Conservation (phyloP, 1,284 basidiomycete species). For the Neolentinus lepideus region DNA sequence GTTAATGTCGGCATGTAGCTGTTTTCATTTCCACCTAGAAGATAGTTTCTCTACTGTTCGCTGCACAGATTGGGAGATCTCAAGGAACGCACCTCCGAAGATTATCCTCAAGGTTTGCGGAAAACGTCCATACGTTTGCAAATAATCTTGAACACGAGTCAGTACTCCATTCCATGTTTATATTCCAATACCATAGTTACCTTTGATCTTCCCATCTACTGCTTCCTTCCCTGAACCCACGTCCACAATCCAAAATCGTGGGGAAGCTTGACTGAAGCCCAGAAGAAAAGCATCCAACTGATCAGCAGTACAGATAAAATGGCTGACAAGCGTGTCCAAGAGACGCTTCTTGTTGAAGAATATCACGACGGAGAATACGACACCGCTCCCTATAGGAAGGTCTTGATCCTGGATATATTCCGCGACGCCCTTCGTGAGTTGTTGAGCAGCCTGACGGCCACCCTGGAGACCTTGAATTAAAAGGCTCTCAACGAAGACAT, state of each 20-base stretch:
- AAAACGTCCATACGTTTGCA: constrained; percentile 68
- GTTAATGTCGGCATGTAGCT: constrained; percentile 30
- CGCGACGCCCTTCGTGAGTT: constrained; percentile 56
- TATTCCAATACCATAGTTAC: constrained; percentile 26
- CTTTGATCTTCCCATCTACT: constrained; percentile 67
- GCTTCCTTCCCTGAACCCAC: constrained; percentile 61
- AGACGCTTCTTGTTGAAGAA: constrained; percentile 60
- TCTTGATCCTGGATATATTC: constrained; percentile 55
- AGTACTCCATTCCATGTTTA: constrained; percentile 4
- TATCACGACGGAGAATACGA: constrained; percentile 67
- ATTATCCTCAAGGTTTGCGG: constrained; percentile 71
- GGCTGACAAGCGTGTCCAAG: constrained; percentile 38
- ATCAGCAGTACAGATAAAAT: constrained; percentile 50
- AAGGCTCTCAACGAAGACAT: constrained; percentile 53
- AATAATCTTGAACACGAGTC: constrained; percentile 43
- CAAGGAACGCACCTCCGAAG: constrained; percentile 46
- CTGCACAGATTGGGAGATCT: not conserved
- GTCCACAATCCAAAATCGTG: constrained; percentile 64
- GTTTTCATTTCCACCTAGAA: constrained; percentile 33
- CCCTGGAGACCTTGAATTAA: constrained; percentile 57
- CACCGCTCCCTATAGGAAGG: constrained; percentile 44
- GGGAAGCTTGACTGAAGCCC: constrained; percentile 67
- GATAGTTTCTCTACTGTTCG: not conserved
- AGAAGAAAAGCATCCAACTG: constrained; percentile 60
- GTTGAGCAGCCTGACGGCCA: constrained; percentile 60